Percentiles rank a stretch among this genome's conserved stretches.
phyloP scores from a whole-genome alignment of 192 early-diverging fungal species.

The Gamsiella multidivaricata region DNA sequence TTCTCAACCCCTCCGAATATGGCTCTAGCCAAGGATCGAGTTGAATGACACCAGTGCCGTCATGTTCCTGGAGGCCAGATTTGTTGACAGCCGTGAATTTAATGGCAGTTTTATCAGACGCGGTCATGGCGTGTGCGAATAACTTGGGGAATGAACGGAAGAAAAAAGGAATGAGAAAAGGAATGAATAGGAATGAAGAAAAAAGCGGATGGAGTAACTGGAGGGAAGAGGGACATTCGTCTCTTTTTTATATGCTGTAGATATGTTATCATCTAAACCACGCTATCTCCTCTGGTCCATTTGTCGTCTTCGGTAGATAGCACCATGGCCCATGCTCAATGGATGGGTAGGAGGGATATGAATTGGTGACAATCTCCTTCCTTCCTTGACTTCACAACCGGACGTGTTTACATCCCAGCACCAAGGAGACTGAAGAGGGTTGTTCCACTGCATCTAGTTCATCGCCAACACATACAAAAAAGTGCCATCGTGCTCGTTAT shows the following conservation, averaged over 20 bases:
- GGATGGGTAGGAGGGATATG: not conserved
- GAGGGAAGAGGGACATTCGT: no score
- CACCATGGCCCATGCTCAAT: not conserved
- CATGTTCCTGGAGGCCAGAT: conserved; percentile 19
- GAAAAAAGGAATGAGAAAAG: not conserved
- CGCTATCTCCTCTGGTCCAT: no score
- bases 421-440: no score
- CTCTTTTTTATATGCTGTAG: no score
- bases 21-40: conserved; percentile 86
- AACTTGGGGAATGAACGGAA: not conserved
- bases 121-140: not conserved
- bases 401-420: no score
- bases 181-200: not conserved
- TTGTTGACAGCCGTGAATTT: no score
- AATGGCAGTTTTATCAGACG: not conserved
- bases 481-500: no score
- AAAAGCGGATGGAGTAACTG: no score
- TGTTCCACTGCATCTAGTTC: no score
- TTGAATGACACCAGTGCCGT: conserved; percentile 74
- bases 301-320: not conserved
- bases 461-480: no score
- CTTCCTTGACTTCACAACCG: no score
- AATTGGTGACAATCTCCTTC: not conserved
- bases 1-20: conserved; percentile 67
- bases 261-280: no score